phyloP scores from a whole-genome alignment of 805 yeast species.

The Candida sakaeoensis region DNA sequence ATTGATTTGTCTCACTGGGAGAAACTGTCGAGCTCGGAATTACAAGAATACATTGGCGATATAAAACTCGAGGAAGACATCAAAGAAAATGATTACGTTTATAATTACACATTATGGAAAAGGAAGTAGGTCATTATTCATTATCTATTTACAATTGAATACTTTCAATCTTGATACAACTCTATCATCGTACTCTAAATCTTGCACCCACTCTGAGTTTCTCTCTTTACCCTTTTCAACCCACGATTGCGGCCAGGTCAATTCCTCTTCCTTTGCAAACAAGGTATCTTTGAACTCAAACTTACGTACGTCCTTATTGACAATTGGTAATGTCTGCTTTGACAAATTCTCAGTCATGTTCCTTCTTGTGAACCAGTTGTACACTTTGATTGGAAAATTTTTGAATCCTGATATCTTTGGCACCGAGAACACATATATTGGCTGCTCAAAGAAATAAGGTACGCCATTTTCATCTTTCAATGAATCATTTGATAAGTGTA shows the following conservation, averaged over 20 bases:
- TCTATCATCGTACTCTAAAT: constrained; percentile 65
- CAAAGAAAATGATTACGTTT: constrained; percentile 40
- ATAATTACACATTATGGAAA: constrained; percentile 61
- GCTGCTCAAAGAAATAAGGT: constrained; percentile 69
- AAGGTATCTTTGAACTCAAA: constrained; percentile 44
- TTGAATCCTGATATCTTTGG: constrained; percentile 78
- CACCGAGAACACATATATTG: constrained; percentile 69
- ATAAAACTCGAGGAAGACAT: constrained; percentile 27
- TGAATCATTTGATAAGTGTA: constrained; percentile 34
- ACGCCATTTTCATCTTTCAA: constrained; percentile 35
- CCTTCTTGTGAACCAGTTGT: constrained; percentile 74
- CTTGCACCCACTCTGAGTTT: constrained; percentile 85
- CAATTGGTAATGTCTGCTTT: constrained; percentile 47
- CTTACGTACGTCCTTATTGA: constrained; percentile 51
- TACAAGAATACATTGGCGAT: constrained; percentile 31
- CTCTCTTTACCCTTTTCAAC: constrained; percentile 68
- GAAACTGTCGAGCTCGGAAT: constrained; percentile 27
- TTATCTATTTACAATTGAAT: constrained; percentile 25
- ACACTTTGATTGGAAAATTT: constrained; percentile 71
- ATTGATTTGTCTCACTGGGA: constrained; percentile 33
- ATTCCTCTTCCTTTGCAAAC: constrained; percentile 60
- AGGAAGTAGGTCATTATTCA: constrained; percentile 11
- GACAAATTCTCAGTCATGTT: constrained; percentile 66
- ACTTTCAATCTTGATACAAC: constrained; percentile 52
- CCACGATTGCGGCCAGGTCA: constrained; percentile 87